phyloP scores from a whole-genome alignment of 208 protist species.

The Phytomonas sp. region DNA sequence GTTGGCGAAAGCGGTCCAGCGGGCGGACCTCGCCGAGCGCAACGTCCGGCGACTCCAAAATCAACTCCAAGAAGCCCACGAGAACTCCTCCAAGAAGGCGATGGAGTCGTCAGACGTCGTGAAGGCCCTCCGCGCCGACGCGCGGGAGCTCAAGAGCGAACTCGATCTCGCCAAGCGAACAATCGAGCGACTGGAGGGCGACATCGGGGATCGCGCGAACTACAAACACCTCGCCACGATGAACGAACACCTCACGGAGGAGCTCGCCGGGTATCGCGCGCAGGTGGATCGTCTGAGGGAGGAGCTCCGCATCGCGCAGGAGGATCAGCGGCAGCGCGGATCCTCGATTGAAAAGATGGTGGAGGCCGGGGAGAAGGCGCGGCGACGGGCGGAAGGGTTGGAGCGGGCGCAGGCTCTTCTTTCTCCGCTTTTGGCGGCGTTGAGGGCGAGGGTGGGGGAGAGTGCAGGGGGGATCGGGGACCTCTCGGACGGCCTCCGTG shows the following conservation, averaged over 20 bases:
- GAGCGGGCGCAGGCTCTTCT: constrained; percentile 41
- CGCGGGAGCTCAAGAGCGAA: constrained; percentile 48
- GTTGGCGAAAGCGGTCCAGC: constrained; percentile 24
- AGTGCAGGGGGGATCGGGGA: not conserved
- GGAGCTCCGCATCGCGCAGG: constrained; percentile 71
- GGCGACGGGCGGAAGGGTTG: constrained; percentile 42
- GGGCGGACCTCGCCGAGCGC: constrained; percentile 42
- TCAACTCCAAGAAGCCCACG: constrained; percentile 25
- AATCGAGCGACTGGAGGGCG: constrained; percentile 74
- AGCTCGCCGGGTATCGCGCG: constrained; percentile 42
- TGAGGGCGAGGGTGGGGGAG: not conserved
- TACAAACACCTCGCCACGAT: constrained; percentile 69
- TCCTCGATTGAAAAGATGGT: constrained; percentile 60
- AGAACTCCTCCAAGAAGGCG: constrained; percentile 11
- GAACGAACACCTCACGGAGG: constrained; percentile 56
- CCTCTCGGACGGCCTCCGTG: not conserved
- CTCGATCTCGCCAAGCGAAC: constrained; percentile 70
- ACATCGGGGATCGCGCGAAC: constrained; percentile 58
- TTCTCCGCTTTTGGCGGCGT: not conserved
- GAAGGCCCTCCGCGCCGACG: constrained; percentile 42
- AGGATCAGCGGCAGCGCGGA: constrained; percentile 53
- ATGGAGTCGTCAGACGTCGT: constrained; percentile 29
- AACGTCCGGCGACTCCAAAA: constrained; percentile 40
- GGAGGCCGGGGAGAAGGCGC: constrained; percentile 72
- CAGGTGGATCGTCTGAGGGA: constrained; percentile 46